These are phyloP conservation scores for Pseudocercospora pini-densiflorae DNA, from an alignment of 2,329 filamentous ascomycete species.

Conservation along the genomic window DNA sequence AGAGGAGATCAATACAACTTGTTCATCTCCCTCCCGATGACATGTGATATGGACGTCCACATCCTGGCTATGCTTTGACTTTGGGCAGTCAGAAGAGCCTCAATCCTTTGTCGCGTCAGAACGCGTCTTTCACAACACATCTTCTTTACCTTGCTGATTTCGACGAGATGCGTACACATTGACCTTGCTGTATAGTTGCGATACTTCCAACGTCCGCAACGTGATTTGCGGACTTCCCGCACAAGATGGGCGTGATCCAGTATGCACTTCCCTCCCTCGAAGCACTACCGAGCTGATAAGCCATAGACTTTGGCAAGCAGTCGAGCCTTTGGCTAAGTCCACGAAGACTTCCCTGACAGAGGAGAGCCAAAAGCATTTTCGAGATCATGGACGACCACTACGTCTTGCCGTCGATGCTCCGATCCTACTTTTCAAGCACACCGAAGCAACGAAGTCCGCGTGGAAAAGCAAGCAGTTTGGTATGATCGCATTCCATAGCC, in stretches of 20 bases:
- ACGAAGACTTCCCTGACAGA: neutral
- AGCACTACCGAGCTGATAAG: too few species aligned
- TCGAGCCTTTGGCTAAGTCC: neutral
- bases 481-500: too few species aligned
- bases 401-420: slow-evolving; percentile 4
- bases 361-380: neutral
- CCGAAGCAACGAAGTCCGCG: neutral
- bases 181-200: neutral
- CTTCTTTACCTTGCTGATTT: neutral
- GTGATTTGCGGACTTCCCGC: too few species aligned
- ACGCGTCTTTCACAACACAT: neutral
- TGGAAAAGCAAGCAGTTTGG: neutral
- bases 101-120: neutral
- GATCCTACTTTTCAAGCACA: neutral
- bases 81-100: neutral
- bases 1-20: neutral
- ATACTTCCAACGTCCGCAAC: too few species aligned
- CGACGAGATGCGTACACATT: neutral
- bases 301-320: neutral
- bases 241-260: too few species aligned
- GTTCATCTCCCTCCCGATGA: neutral
- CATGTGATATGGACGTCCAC: neutral
- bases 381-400: slow-evolving; percentile 2
- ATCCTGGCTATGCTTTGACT: neutral
- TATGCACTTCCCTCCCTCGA: too few species aligned